phyloP scores from a whole-genome alignment of 2,329 filamentous ascomycete species.

The Golovinomyces cichoracearum region DNA sequence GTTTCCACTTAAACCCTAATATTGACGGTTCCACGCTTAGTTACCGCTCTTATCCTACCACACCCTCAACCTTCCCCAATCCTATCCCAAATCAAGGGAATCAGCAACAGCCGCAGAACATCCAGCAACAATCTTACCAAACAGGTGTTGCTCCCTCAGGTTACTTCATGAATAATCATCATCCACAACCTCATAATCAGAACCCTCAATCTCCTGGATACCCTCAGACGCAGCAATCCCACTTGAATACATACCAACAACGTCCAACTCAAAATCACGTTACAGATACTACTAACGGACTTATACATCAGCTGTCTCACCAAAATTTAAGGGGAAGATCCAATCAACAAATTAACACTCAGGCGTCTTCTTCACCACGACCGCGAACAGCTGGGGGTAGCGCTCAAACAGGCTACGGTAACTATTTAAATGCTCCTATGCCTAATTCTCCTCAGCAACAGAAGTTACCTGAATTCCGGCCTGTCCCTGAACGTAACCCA shows the following conservation, averaged over 20 bases:
- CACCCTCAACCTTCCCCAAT: conserved; percentile 87
- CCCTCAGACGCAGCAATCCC: conserved; percentile 29
- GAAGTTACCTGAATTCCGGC: conserved; percentile 44
- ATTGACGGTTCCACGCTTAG: conserved; percentile 39
- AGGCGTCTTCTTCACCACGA: conserved; percentile 43
- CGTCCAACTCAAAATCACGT: conserved; percentile 29
- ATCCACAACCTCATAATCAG: conserved; percentile 18
- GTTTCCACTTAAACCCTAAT: conserved; percentile 14
- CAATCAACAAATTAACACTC: conserved; percentile 42
- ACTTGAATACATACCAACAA: conserved; percentile 20
- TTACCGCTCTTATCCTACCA: conserved; percentile 58
- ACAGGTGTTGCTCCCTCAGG: conserved; percentile 21
- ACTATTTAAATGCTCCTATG: conserved; percentile 43
- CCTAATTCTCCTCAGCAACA: conserved; percentile 28
- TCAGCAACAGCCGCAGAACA: conserved; percentile 8
- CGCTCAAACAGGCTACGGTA: conserved; percentile 35
- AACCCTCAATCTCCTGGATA: conserved; percentile 21
- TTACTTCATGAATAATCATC: conserved; percentile 39
- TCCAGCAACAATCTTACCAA: conserved; percentile 20
- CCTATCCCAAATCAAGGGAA: conserved; percentile 29
- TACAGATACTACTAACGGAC: conserved; percentile 68
- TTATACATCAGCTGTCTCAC: conserved; percentile 89
- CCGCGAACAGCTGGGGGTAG: conserved; percentile 59
- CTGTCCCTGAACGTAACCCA: conserved; percentile 62
- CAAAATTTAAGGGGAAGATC: conserved; percentile 64